phyloP scores from a whole-genome alignment of 2,329 filamentous ascomycete genomes.

The Arthroderma sp. region DNA sequence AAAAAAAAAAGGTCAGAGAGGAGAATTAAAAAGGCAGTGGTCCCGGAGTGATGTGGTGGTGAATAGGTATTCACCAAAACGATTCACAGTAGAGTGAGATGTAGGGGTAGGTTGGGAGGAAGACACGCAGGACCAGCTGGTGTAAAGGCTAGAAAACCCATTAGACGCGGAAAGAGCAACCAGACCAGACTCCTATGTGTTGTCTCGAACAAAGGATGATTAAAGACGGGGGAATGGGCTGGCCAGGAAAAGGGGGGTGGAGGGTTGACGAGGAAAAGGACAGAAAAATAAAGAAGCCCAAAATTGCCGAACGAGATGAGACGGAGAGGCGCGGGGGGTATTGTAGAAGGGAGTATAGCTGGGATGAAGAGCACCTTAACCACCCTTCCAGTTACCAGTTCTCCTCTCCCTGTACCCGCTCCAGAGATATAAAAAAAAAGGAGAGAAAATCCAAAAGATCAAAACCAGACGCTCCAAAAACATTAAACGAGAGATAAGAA shows the following conservation, averaged over 20 bases:
- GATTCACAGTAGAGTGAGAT: neutral
- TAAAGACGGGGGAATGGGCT: neutral
- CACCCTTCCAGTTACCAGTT: too few species aligned
- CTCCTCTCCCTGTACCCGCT: neutral
- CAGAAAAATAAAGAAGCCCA: neutral
- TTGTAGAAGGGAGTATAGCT: too few species aligned
- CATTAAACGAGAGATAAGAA: constrained; percentile 20
- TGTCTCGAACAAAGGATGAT: constrained; percentile 14
- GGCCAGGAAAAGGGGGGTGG: neutral
- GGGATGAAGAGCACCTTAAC: too few species aligned
- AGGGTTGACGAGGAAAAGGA: neutral
- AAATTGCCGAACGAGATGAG: too few species aligned
- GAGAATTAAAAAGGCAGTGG: constrained; percentile 8
- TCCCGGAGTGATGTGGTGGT: neutral
- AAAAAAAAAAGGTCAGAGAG: constrained; percentile 15
- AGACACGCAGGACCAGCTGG: constrained; percentile 36
- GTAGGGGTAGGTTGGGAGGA: neutral
- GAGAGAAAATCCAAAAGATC: constrained; percentile 1
- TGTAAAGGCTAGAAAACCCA: constrained; percentile 22
- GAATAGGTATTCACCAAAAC: constrained; percentile 1
- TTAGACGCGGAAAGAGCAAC: constrained; percentile 23
- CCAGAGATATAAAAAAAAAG: neutral
- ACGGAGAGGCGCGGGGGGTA: too few species aligned
- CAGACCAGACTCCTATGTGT: constrained; percentile 33
- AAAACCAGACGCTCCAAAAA: constrained; percentile 13